Evolutionary conservation across 257 asterid species (phyloP), one percentile per base, ranked within the genome.

Genomic region (Marsdenia floribunda): DNA sequence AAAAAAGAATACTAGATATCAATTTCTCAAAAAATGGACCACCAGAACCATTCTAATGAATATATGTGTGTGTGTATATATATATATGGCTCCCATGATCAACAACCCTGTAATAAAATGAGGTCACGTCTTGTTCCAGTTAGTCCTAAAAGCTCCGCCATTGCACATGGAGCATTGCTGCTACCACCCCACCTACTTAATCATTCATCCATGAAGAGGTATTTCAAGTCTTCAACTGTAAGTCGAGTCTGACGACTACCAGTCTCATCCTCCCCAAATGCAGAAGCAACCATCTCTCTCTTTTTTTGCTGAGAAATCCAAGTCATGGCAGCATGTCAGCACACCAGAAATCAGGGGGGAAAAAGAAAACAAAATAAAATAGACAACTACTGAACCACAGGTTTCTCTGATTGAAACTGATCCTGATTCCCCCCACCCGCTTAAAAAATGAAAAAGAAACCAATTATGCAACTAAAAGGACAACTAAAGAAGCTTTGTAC

Each of bases 221-320:
- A 94, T 78, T 87, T 86, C 82, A 94, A 79, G 75, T 94, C 99
- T 69, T 94, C 96, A 74, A 87, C 92, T 4, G 99, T 94, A 22
- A 94, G 96, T 72, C 96, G 88, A 55, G 93, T 85, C 80, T 87
- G 93, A 11, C 89, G 83, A 77, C 89, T 70, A 35, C 99, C 96
- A 3, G 86, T 80, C 81, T 89, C 93, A 40, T 91, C 92, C 83
- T 94, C 99, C 61, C 99, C 99, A 78, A 94, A 94, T 19, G 99
- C 99, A 35, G 95, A 88, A 6, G 97, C 87, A 47, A 94, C 99
- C 99, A 92, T 90, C 80, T 88, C 87, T 79, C 99, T 89, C 88
- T 94, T 94, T 82, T 89, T 90, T 89, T 88, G 89, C 99, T 94
- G 91, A 14, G 75, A 66, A 50, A 73, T 15, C 9, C 70, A 73